Evolutionary conservation across 768 basidiomycete species (phyloP).

Genomic region (Podaxis carcinomalis): DNA sequence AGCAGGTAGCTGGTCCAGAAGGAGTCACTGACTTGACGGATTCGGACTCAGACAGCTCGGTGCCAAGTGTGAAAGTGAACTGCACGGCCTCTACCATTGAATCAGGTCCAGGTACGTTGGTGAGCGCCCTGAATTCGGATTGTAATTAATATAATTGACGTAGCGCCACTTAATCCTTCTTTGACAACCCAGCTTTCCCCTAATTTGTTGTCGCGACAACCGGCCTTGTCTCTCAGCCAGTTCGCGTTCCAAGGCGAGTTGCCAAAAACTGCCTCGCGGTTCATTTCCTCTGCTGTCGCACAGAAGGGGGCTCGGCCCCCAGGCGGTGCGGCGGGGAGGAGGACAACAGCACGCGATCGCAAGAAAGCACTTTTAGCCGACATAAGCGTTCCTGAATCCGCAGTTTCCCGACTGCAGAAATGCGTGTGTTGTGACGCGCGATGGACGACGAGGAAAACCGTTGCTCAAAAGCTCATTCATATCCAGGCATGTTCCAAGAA

Average conservation of each 20-base stretch:
- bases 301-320: not conserved
- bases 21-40: slow-evolving; percentile 21
- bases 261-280: not conserved
- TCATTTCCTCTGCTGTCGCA: not conserved
- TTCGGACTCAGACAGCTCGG: slow-evolving; percentile 13
- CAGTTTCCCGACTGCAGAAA: slow-evolving; percentile 19
- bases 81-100: too few relatives aligned
- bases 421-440: slow-evolving; percentile 61
- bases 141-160: not conserved
- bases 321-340: not conserved
- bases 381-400: not conserved
- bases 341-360: not conserved
- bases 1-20: not conserved
- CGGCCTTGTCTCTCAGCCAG: not conserved
- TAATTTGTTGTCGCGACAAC: not conserved
- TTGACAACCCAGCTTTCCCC: not conserved
- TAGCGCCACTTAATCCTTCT: not conserved
- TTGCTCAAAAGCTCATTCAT: slow-evolving; percentile 60
- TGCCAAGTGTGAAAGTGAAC: not conserved
- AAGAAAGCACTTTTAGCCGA: not conserved
- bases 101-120: too few relatives aligned
- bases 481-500: slow-evolving; percentile 68
- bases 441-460: slow-evolving; percentile 71
- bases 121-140: too few relatives aligned
- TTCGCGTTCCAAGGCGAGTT: not conserved